Conservation (phyloP, 805 yeast species). For the Cyberlindnera xishuangbannaensis region DNA sequence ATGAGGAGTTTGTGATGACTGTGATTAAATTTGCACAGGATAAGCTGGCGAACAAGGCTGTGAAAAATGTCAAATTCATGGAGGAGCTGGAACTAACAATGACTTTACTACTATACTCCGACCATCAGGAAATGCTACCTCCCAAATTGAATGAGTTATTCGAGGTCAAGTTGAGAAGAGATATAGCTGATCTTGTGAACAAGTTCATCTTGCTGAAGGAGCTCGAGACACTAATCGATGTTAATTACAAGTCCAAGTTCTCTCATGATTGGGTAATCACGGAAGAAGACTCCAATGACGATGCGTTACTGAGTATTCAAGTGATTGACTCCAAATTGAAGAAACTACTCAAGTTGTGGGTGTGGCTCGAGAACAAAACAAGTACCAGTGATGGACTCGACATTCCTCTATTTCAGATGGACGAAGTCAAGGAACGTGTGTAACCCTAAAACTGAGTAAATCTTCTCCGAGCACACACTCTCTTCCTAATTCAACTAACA, state of each 20-base stretch:
- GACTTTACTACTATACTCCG: slow-evolving; percentile 62
- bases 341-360: slow-evolving; percentile 54
- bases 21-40: slow-evolving; percentile 56
- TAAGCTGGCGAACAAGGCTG: slow-evolving; percentile 55
- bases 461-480: not conserved
- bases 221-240: slow-evolving; percentile 13
- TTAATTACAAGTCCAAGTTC: slow-evolving; percentile 5
- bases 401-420: slow-evolving; percentile 23
- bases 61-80: slow-evolving; percentile 52
- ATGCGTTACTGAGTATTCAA: slow-evolving; percentile 3
- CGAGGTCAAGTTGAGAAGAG: slow-evolving; percentile 53
- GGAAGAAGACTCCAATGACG: slow-evolving; percentile 5
- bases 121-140: slow-evolving; percentile 36
- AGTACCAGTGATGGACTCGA: slow-evolving; percentile 1
- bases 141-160: slow-evolving; percentile 48
- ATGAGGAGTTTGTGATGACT: slow-evolving; percentile 44
- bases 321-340: slow-evolving; percentile 34
- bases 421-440: not conserved
- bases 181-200: slow-evolving; percentile 68
- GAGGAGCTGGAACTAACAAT: slow-evolving; percentile 75
- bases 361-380: slow-evolving; percentile 51
- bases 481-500: not conserved
- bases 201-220: slow-evolving; percentile 42
- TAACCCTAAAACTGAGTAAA: not conserved
- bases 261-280: not conserved